Evolutionary conservation across 139 green algal species (phyloP), one percentile per base, ranked within the genome.

Genomic region (Chlamydomonas eustigma): DNA sequence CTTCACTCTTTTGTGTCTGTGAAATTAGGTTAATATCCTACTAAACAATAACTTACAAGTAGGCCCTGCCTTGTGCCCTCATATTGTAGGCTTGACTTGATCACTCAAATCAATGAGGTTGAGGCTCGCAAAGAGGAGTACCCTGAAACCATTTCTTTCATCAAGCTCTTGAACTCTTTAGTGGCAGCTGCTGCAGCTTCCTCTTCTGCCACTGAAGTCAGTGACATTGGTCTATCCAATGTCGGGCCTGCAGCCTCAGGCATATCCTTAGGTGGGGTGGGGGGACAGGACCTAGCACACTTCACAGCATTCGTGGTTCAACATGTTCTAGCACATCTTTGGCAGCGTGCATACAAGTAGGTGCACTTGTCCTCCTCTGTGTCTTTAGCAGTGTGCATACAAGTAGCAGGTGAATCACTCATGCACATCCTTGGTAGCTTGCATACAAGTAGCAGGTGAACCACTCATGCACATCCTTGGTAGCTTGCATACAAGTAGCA

Each of bases 101-200:
- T 88, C 63, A 66, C 76, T 22, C 90, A 95, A 71, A 81, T 95
- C 6, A 89, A 87, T 39, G 90, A 95, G 77, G 85, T 94, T 28
- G 89, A 94, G 81, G 83, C 85, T 31, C 74, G 86, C 36, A 76
- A 88, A 69, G 85, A 95, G 75, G 87, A 93, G 44, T 95, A 93
- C 71, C 73, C 66, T 1, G 91, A 95, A 75, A 87, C 80, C 0
- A 44, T 92, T 1, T 83, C 87, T 0, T 91, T 95, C 51, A 73
- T 58, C 44, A 58, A 18, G 44, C 80, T 95, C 37, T 78, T 95
- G 34, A 95, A 94, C 72, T 68, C 76, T 18, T 74, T 94, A 67
- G 77, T 90, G 77, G 75, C 39, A 22, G 75, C 74, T 35, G 39
- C 44, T 18, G 31, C 4, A 4, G 50, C 3, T 50, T 30, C 28